These are phyloP conservation scores for Ligustrum vulgare DNA, from an alignment of 257 asterid species.

Conservation along the genomic window DNA sequence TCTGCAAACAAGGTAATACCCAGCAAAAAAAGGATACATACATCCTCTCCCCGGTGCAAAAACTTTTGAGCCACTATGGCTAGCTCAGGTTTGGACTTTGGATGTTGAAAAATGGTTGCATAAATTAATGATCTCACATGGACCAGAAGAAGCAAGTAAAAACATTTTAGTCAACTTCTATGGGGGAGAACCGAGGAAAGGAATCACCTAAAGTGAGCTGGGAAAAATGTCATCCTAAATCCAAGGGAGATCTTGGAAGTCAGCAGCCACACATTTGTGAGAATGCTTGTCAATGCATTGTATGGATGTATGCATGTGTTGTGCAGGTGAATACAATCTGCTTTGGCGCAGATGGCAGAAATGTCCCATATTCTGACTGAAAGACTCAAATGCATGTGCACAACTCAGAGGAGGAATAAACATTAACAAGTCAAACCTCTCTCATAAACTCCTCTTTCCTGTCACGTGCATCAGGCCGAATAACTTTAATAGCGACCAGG, in stretches of 20 bases:
- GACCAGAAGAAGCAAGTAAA: neutral
- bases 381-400: slow-evolving; percentile 6
- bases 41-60: neutral
- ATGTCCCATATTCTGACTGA: slow-evolving; percentile 4
- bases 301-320: slow-evolving; percentile 8
- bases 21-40: neutral
- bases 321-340: neutral
- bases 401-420: slow-evolving; percentile 11
- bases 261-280: neutral
- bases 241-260: neutral
- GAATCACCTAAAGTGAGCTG: neutral
- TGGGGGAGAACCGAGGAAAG: neutral
- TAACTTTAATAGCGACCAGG: slow-evolving; percentile 77
- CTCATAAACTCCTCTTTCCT: slow-evolving; percentile 72
- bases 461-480: slow-evolving; percentile 53
- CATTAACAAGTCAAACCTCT: slow-evolving; percentile 52
- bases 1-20: slow-evolving; percentile 8
- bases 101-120: slow-evolving; percentile 8
- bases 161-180: neutral
- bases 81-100: neutral
- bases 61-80: neutral
- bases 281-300: neutral
- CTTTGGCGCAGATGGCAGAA: neutral
- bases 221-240: neutral
- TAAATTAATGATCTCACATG: slow-evolving; percentile 1